Base-by-base conservation (phyloP, 306 rosid species). In the Spatholobus suberectus region DNA sequence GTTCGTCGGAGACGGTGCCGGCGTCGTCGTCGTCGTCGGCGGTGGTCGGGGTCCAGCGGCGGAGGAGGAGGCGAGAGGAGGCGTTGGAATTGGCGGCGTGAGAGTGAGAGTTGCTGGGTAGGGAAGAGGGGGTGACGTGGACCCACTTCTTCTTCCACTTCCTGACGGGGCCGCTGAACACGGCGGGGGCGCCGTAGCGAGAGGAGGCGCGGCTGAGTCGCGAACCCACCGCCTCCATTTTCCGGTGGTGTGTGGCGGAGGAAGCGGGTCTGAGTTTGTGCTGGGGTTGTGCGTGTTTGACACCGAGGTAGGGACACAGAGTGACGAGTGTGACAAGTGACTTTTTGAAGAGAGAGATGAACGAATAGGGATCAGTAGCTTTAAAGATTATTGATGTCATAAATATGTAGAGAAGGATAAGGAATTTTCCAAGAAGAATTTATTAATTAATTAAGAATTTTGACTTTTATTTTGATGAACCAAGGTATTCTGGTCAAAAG, bases 81-180 rank as follows among this genome's bases (percentile, higher is more conserved):
- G 73, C 8, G 76, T 38, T 82, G 81, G 58, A 29, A 15, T 2
- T 80, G 77, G 10, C 21, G 71, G 77, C 24, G 9, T 68, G 82
- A 77, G 84, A 85, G 77, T 34, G 44, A 59, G 63, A 17, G 62
- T 75, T 79, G 47, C 17, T 73, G 47, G 29, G 55, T 7, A 74
- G 12, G 37, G 85, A 81, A 63, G 97, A 84, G 5, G 91, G 81
- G 1, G 97, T 76, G 35, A 91, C 98, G 70, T 90, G 90, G 49
- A 94, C 98, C 99, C 99, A 96, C 78, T 85, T 91, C 93, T 96
- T 96, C 95, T 91, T 90, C 99, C 99, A 96, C 86, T 90, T 94
- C 70, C 99, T 69, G 12, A 96, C 99, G 1, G 98, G 97, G 71
- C 99, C 99, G 34, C 83, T 94, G 92, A 96, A 96, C 6, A 94